Evolutionary conservation across 495 filamentous ascomycete species (phyloP), one percentile per base, ranked within the genome.

Genomic region (Stereocaulon alpinum): DNA sequence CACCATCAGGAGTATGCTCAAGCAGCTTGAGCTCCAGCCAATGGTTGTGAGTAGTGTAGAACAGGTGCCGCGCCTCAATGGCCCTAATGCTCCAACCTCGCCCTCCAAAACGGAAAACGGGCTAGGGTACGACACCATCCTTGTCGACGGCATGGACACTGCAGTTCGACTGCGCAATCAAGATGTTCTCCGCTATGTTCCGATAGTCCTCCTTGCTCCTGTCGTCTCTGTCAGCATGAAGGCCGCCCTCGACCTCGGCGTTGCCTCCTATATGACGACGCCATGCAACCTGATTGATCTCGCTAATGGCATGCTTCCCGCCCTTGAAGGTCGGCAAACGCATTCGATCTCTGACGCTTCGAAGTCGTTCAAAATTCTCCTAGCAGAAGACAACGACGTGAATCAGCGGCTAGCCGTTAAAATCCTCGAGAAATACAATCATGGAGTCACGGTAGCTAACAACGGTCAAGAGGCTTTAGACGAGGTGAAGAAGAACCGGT

Each of bases 221-320:
- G 77, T 89, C 48, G 90, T 99, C 17, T 87, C 89, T 60, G 88
- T 99, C 52, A 94, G 85, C 69, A 77, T 99, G 67, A 96, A 96
- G 74, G 90, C 90, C 20, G 92, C 93, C 45, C 77, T 99, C 51
- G 94, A 99, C 71, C 81, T 96, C 45, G 93, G 93, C 62, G 96
- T 99, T 65, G 93, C 91, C 24, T 95, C 89, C 48, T 96, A 97
- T 71, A 97, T 99, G 93, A 99, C 93, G 15, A 96, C 91, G 15
- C 93, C 93, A 40, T 99, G 93, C 71, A 79, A 91, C 62, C 82
- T 91, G 4, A 96, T 97, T 53, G 93, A 99, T 71, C 80, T 99
- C 56, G 94, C 91, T 43, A 99, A 99, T 68, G 91, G 92, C 61
- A 93, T 99, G 85, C 86, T 99, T 43, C 93, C 93, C n/a, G 93